A percentile compares a stretch with the other conserved stretches of the same genome.
Conservation (phyloP, 225 moss, liverwort and hornwort species). For the Marchantia paleacea region DNA sequence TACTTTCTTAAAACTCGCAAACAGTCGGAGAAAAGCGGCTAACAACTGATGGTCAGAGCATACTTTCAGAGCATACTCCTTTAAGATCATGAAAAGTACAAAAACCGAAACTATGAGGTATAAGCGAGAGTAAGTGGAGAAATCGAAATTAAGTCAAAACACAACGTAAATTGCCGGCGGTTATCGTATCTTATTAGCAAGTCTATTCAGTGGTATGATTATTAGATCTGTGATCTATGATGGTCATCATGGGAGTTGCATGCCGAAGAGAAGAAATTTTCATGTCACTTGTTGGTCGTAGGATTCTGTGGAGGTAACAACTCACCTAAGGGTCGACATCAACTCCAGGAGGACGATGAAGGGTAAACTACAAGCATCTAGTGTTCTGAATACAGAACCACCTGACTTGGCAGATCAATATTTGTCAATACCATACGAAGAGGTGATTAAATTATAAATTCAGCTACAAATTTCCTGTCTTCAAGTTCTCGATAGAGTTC, state of each 20-base stretch:
- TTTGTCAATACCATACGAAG: slow-evolving; percentile 31
- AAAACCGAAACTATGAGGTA: not conserved
- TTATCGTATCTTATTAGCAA: not conserved
- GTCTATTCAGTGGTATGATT: not conserved
- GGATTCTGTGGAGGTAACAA: slow-evolving; percentile 15
- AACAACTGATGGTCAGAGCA: not conserved
- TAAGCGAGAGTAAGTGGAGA: not conserved
- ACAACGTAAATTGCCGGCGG: not conserved
- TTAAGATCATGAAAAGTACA: not conserved
- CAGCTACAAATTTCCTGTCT: not conserved
- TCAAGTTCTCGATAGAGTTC: too few relatives aligned
- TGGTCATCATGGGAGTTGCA: not conserved
- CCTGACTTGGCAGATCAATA: slow-evolving; percentile 21
- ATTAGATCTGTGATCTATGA: too few relatives aligned
- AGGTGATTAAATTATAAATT: slow-evolving; percentile 10
- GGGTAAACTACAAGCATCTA: slow-evolving; percentile 16
- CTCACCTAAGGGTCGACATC: slow-evolving; percentile 1
- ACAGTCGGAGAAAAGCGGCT: not conserved
- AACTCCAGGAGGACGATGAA: slow-evolving; percentile 21
- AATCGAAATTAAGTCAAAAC: not conserved
- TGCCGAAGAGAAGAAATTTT: not conserved
- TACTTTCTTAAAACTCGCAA: too few relatives aligned
- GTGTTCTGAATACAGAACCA: not conserved
- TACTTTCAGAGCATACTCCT: not conserved
- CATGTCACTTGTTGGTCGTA: not conserved